Evolutionary conservation across 2,329 filamentous ascomycete genomes (phyloP).

Genomic region (Emergomyces orientalis): DNA sequence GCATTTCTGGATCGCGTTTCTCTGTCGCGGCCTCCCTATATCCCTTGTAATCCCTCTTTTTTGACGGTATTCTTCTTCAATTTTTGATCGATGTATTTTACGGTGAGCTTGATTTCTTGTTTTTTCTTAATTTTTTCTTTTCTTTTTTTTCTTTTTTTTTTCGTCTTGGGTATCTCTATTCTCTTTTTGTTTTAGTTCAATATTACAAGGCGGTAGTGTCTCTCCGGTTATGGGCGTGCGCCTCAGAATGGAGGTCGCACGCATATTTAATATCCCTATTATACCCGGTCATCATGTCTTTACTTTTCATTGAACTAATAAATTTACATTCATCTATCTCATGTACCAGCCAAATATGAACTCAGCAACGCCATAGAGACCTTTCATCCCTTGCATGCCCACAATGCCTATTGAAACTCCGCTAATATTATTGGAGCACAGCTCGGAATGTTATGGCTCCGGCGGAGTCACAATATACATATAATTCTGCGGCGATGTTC

Average conservation of each 20-base stretch:
- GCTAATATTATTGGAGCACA: background rate
- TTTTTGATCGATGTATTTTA: background rate
- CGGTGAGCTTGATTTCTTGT: background rate
- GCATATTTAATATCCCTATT: background rate
- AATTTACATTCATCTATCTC: background rate
- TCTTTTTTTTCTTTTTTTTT: background rate
- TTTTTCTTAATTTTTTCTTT: background rate
- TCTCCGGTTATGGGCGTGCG: background rate
- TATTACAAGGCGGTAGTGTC: background rate
- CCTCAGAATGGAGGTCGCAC: background rate
- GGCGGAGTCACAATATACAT: conserved; percentile 9
- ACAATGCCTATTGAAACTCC: background rate
- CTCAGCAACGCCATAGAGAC: background rate
- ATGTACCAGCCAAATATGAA: background rate
- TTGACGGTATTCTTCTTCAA: background rate
- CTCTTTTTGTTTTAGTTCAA: background rate
- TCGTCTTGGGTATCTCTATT: background rate
- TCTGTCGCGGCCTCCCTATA: background rate
- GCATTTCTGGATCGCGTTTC: background rate
- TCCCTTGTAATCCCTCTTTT: background rate
- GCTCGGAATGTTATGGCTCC: background rate
- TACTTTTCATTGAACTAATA: background rate
- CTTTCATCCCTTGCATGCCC: background rate
- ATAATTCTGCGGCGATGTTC: conserved; percentile 9
- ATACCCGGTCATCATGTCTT: background rate